These are phyloP conservation scores for Musa beccarii DNA, from an alignment of 176 grass and related monocot species.

Conservation along the genomic window DNA sequence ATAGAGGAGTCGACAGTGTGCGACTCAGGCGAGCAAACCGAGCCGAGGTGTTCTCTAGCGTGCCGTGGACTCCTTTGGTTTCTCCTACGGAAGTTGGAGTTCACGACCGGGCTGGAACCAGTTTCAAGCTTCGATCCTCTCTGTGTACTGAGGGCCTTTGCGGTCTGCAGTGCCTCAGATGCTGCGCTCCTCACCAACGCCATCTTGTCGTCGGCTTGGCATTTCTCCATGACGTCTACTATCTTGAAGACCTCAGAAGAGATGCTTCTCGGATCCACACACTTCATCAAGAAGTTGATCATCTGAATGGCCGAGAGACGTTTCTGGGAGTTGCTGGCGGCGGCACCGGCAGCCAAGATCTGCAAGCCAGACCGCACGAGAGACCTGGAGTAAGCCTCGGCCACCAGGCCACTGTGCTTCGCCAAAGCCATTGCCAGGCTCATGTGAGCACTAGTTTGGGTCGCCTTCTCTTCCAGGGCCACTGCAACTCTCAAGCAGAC, in stretches of 20 bases:
- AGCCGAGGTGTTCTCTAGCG: background rate
- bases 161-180: conserved; percentile 81
- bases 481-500: conserved; percentile 81
- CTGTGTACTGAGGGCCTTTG: conserved; percentile 42
- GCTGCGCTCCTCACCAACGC: conserved; percentile 85
- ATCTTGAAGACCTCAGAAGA: conserved; percentile 65
- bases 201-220: conserved; percentile 77
- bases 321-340: conserved; percentile 72
- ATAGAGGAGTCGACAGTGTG: conserved; percentile 69
- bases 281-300: conserved; percentile 98
- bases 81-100: conserved; percentile 35
- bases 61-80: conserved; percentile 46
- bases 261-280: conserved; percentile 78
- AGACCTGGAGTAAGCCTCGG: conserved; percentile 73
- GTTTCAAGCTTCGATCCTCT: conserved; percentile 78
- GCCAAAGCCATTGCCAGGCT: conserved; percentile 85
- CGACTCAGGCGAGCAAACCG: conserved; percentile 53
- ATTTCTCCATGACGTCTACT: conserved; percentile 70
- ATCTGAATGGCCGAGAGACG: conserved; percentile 74
- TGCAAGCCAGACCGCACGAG: conserved; percentile 64
- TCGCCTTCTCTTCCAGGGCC: conserved; percentile 65
- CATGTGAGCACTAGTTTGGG: conserved; percentile 81
- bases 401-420: conserved; percentile 77
- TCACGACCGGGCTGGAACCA: conserved; percentile 39
- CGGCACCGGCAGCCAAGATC: conserved; percentile 47